Evolutionary conservation across 2,329 filamentous ascomycete species (phyloP).

Genomic region (Emericellopsis cladophorae): DNA sequence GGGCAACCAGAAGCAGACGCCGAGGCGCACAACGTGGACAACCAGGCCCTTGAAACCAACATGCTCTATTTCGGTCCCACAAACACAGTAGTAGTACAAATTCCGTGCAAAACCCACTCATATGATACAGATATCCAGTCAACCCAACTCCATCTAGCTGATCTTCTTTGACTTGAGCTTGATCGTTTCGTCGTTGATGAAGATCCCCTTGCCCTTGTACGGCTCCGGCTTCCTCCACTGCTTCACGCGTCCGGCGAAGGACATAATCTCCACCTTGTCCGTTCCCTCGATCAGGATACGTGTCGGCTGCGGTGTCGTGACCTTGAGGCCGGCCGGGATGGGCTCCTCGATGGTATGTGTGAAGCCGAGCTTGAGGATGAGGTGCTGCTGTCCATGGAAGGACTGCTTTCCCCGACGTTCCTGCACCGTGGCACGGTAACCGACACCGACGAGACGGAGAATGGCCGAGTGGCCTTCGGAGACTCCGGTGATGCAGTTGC

Average conservation of each 20-base stretch:
- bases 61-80: no score
- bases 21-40: no score
- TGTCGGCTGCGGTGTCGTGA: slow-evolving; percentile 81
- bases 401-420: slow-evolving; percentile 58
- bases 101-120: no score
- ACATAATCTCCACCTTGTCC: slow-evolving; percentile 76
- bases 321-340: slow-evolving; percentile 71
- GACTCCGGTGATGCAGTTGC: slow-evolving; percentile 84
- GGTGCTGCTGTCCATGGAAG: slow-evolving; percentile 75
- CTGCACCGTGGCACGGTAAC: slow-evolving; percentile 85
- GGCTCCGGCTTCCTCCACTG: slow-evolving; percentile 87
- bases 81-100: no score
- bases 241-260: slow-evolving; percentile 80
- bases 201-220: slow-evolving; percentile 99
- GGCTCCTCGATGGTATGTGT: slow-evolving; percentile 89
- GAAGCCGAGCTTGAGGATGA: slow-evolving; percentile 90
- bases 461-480: slow-evolving; percentile 94
- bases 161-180: slow-evolving; percentile 98
- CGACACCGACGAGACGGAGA: slow-evolving; percentile 84
- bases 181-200: slow-evolving; percentile 95
- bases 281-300: slow-evolving; percentile 81
- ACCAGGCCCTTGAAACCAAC: no score
- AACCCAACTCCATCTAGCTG: slow-evolving; percentile 42
- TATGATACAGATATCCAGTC: no score
- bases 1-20: no score